Evolutionary conservation across 768 basidiomycete species (phyloP).

Genomic region (Lactarius akahatsu): DNA sequence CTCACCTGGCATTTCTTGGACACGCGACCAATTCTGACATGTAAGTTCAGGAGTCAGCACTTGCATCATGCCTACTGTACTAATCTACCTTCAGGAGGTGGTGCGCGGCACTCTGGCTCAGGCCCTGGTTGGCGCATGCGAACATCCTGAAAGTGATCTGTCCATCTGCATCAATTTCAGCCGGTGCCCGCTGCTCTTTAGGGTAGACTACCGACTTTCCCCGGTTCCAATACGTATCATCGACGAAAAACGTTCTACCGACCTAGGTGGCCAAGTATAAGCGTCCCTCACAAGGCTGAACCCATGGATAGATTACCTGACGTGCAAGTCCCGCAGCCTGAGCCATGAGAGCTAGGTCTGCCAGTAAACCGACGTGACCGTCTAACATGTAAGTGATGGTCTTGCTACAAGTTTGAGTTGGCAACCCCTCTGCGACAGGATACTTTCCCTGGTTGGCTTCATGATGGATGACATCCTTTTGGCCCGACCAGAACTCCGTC

Average conservation of each 20-base stretch:
- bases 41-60: slow-evolving; percentile 8
- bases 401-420: slow-evolving; percentile 46
- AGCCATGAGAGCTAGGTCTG: slow-evolving; percentile 65
- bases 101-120: slow-evolving; percentile 59
- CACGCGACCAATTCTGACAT: slow-evolving; percentile 66
- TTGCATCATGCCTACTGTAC: slow-evolving; percentile 1
- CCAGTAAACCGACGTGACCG: slow-evolving; percentile 61
- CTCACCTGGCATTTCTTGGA: slow-evolving; percentile 63
- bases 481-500: slow-evolving; percentile 52
- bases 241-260: slow-evolving; percentile 64
- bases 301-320: slow-evolving; percentile 45
- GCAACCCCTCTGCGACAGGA: slow-evolving; percentile 32
- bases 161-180: slow-evolving; percentile 48
- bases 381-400: slow-evolving; percentile 73
- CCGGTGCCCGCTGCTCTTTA: not conserved
- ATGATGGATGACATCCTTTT: slow-evolving; percentile 37
- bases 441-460: slow-evolving; percentile 29
- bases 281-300: not conserved
- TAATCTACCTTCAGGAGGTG: slow-evolving; percentile 58
- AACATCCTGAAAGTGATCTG: slow-evolving; percentile 62
- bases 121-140: slow-evolving; percentile 55
- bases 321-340: slow-evolving; percentile 65
- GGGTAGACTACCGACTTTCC: slow-evolving; percentile 51
- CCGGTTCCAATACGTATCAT: slow-evolving; percentile 72
- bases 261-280: slow-evolving; percentile 39